Conservation (phyloP, 768 basidiomycete species). For the Rhizopogon salebrosus region DNA sequence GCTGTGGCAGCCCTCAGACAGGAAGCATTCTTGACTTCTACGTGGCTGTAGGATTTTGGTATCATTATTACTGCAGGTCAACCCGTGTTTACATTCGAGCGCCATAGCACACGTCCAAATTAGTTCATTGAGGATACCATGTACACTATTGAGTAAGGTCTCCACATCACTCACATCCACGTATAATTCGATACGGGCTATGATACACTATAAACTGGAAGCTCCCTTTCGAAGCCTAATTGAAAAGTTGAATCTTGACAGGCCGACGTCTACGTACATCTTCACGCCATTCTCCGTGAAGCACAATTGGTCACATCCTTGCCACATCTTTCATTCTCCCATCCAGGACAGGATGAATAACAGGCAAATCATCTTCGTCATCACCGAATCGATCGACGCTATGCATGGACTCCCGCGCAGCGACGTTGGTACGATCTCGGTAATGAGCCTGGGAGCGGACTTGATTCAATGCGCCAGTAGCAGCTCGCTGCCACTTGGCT, state of each 20-base stretch:
- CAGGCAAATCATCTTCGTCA: constrained; percentile 35
- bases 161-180: neutral
- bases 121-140: neutral
- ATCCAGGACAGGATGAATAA: constrained; percentile 64
- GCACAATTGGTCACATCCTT: constrained; percentile 14
- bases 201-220: no score
- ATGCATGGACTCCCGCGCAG: constrained; percentile 73
- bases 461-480: constrained; percentile 37
- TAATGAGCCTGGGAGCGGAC: constrained; percentile 52
- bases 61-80: neutral
- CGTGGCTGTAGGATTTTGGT: neutral
- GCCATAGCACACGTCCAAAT: neutral
- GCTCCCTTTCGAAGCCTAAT: no score
- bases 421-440: constrained; percentile 52
- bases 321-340: constrained; percentile 58
- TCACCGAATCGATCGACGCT: constrained; percentile 56
- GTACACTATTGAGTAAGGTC: neutral
- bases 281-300: no score
- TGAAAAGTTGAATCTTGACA: no score
- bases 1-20: constrained; percentile 64
- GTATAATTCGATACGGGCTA: no score
- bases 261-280: no score
- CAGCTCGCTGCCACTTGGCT: constrained; percentile 47
- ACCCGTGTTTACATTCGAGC: neutral
- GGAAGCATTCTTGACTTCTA: constrained; percentile 57